Evolutionary conservation across 768 basidiomycete species (phyloP).

Genomic region (Tricholoma matsutake): DNA sequence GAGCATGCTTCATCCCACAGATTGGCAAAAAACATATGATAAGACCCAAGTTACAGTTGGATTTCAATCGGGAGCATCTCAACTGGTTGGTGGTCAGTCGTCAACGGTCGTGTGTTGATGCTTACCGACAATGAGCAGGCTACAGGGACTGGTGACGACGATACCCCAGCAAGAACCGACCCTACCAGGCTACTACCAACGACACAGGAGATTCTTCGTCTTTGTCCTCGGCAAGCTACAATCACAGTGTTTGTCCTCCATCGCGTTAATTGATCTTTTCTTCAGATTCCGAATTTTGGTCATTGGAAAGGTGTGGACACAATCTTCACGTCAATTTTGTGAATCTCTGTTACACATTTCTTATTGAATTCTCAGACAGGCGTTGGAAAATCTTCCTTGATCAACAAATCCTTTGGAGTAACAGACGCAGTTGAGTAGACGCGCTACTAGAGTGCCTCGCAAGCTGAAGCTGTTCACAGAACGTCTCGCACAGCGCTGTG

Average conservation of each 20-base stretch:
- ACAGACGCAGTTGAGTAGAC: slow-evolving; percentile 15
- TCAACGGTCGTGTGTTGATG: background rate
- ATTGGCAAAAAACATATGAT: background rate
- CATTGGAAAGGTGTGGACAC: slow-evolving; percentile 21
- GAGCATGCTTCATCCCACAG: background rate
- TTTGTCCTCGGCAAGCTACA: slow-evolving; percentile 12
- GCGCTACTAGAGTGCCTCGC: background rate
- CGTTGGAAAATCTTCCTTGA: slow-evolving; percentile 27
- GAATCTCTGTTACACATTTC: background rate
- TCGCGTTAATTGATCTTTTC: background rate
- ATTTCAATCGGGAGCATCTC: background rate
- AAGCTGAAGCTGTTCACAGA: slow-evolving; percentile 4
- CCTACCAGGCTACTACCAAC: slow-evolving; percentile 6
- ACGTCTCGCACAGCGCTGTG: slow-evolving; percentile 15
- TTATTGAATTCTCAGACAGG: slow-evolving; percentile 18
- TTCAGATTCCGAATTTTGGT: slow-evolving; percentile 24
- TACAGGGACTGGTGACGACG: background rate
- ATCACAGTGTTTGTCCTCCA: background rate
- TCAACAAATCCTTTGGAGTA: slow-evolving; percentile 27
- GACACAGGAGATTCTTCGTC: slow-evolving; percentile 13
- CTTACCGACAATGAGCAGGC: background rate
- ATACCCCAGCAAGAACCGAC: background rate
- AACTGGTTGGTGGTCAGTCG: background rate
- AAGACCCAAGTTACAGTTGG: background rate
- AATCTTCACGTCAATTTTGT: background rate